Evolutionary conservation across 2,329 filamentous ascomycete genomes (phyloP).

Genomic region (Botrytis porri): DNA sequence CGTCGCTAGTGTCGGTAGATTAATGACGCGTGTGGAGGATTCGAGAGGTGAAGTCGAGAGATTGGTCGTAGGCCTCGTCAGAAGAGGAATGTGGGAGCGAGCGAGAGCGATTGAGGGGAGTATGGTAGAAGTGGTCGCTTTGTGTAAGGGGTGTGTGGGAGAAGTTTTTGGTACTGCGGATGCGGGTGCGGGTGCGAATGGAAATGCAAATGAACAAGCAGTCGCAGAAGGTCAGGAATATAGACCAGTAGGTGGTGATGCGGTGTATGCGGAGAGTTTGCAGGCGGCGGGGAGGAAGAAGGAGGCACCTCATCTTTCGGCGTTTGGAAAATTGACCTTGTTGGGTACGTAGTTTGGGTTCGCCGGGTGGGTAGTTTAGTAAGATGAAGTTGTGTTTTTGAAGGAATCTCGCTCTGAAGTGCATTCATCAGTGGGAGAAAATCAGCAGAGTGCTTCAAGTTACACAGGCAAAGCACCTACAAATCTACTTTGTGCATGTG

Average conservation of each 20-base stretch:
- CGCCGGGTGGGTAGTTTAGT: neutral
- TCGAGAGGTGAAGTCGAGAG: slow-evolving; percentile 67
- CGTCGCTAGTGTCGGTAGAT: slow-evolving; percentile 76
- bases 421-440: neutral
- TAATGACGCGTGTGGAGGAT: slow-evolving; percentile 78
- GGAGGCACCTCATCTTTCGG: slow-evolving; percentile 35
- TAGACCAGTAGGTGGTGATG: slow-evolving; percentile 37
- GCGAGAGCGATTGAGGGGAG: slow-evolving; percentile 73
- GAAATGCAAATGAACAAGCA: neutral
- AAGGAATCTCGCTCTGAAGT: neutral
- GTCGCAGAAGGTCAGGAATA: slow-evolving; percentile 26
- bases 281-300: slow-evolving; percentile 34
- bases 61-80: slow-evolving; percentile 72
- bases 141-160: slow-evolving; percentile 62
- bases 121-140: slow-evolving; percentile 69
- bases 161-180: slow-evolving; percentile 61
- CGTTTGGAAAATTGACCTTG: slow-evolving; percentile 46
- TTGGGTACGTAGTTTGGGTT: slow-evolving; percentile 32
- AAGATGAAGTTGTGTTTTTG: neutral
- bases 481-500: neutral
- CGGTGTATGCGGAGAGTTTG: slow-evolving; percentile 38
- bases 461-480: neutral
- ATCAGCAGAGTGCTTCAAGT: neutral
- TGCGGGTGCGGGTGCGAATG: slow-evolving; percentile 2
- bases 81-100: slow-evolving; percentile 82